phyloP scores from a whole-genome alignment of 2,329 filamentous ascomycete species.

The Pyrenophora tritici-repentis region DNA sequence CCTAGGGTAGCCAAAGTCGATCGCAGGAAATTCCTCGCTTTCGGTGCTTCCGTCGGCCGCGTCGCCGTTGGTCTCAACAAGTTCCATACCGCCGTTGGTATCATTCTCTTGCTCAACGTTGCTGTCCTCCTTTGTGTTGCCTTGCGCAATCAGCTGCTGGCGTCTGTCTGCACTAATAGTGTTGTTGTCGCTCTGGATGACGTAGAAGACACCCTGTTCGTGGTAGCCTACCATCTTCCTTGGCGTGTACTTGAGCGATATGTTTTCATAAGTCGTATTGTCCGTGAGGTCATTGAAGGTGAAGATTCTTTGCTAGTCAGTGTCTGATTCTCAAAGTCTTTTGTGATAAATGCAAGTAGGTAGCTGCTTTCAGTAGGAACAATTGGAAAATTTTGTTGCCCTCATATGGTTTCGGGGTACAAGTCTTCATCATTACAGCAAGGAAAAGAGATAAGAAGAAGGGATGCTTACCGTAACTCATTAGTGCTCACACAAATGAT shows the following conservation, averaged over 20 bases:
- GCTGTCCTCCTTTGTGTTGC: slow-evolving; percentile 43
- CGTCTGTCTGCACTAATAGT: slow-evolving; percentile 80
- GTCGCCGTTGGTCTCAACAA: slow-evolving; percentile 23
- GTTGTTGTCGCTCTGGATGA: slow-evolving; percentile 92
- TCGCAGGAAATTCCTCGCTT: slow-evolving; percentile 67
- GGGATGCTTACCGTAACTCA: slow-evolving; percentile 72
- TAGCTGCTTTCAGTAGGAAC: slow-evolving; percentile 82
- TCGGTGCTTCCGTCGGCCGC: slow-evolving; percentile 22
- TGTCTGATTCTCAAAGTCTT: slow-evolving; percentile 6
- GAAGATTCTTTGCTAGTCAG: slow-evolving; percentile 69
- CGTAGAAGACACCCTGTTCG: slow-evolving; percentile 87
- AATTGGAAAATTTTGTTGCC: slow-evolving; percentile 72
- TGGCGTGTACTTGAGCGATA: slow-evolving; percentile 87
- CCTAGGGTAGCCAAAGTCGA: slow-evolving; percentile 87
- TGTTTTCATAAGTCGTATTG: slow-evolving; percentile 83
- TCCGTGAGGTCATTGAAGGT: slow-evolving; percentile 84
- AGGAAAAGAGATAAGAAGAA: slow-evolving; percentile 33
- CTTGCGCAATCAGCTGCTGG: slow-evolving; percentile 74
- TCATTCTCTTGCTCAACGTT: slow-evolving; percentile 32
- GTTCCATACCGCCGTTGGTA: slow-evolving; percentile 42
- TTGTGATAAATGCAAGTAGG: background rate
- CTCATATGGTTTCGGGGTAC: slow-evolving; percentile 54
- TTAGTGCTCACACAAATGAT: slow-evolving; percentile 93
- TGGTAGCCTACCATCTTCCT: slow-evolving; percentile 86
- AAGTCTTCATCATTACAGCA: slow-evolving; percentile 67